Evolutionary conservation across 2,329 filamentous ascomycete species (phyloP).

Genomic region (Ampelomyces quisqualis): DNA sequence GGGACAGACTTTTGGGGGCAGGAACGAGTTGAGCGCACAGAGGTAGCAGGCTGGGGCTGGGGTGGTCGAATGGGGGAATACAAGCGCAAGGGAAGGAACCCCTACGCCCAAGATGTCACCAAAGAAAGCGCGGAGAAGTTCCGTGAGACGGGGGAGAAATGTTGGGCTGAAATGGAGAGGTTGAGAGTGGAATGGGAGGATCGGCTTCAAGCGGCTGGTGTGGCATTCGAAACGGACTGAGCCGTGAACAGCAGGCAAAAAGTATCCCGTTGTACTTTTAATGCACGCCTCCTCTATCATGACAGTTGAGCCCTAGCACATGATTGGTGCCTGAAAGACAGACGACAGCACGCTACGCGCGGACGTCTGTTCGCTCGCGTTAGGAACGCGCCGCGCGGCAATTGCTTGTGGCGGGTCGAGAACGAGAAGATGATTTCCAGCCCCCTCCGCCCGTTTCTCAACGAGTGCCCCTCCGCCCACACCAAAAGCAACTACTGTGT

Average conservation of each 20-base stretch:
- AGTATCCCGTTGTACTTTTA: not conserved
- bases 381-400: not conserved
- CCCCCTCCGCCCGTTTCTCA: not conserved
- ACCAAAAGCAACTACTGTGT: too few relatives aligned
- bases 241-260: not conserved
- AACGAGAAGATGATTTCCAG: not conserved
- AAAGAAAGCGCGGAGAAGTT: constrained; percentile 62
- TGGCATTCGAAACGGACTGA: constrained; percentile 40
- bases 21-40: constrained; percentile 69
- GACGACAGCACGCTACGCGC: too few relatives aligned
- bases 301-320: not conserved
- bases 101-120: constrained; percentile 60
- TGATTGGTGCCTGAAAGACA: too few relatives aligned
- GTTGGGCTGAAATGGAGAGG: constrained; percentile 72
- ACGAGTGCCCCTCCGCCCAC: not conserved
- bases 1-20: constrained; percentile 61
- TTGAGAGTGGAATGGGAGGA: constrained; percentile 65
- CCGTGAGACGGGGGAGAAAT: constrained; percentile 59
- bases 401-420: not conserved
- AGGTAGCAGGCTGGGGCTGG: constrained; percentile 82
- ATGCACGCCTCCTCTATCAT: too few relatives aligned
- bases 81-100: constrained; percentile 57
- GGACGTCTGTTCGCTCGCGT: too few relatives aligned
- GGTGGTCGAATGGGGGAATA: constrained; percentile 57
- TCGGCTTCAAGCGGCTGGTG: constrained; percentile 41